Evolutionary conservation across 2,329 filamentous ascomycete genomes (phyloP).

Genomic region (Monilinia aucupariae): DNA sequence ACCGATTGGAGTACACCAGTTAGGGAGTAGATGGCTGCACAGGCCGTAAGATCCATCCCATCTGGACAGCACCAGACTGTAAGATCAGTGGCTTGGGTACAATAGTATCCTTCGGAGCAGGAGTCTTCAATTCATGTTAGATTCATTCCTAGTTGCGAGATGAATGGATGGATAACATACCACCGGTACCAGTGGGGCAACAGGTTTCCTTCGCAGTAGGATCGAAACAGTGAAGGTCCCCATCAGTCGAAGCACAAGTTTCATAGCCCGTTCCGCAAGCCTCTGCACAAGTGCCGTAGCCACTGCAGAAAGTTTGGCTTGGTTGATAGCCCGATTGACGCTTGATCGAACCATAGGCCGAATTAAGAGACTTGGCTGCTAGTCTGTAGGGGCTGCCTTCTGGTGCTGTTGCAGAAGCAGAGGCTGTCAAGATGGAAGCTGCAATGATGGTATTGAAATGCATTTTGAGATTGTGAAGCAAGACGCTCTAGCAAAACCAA

Average conservation of each 20-base stretch:
- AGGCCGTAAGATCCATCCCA: constrained; percentile 46
- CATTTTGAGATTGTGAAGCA: background rate
- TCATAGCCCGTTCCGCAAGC: constrained; percentile 14
- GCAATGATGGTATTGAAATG: background rate
- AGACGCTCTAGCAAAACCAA: background rate
- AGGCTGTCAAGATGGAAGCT: background rate
- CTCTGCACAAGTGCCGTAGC: constrained; percentile 10
- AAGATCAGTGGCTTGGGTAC: constrained; percentile 47
- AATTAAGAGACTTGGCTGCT: constrained; percentile 6
- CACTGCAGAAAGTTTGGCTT: constrained; percentile 11
- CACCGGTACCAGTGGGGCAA: constrained; percentile 14
- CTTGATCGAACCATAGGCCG: background rate
- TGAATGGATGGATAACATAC: background rate
- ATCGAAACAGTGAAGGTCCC: constrained; percentile 11
- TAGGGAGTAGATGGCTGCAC: constrained; percentile 47
- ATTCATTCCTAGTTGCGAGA: background rate
- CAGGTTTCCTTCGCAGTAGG: constrained; percentile 9
- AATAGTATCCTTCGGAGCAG: constrained; percentile 45
- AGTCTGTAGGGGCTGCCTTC: constrained; percentile 11
- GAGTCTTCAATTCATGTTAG: constrained; percentile 11
- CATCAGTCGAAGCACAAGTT: constrained; percentile 11
- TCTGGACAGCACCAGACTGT: constrained; percentile 56
- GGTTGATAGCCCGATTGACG: constrained; percentile 17
- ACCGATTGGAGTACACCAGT: constrained; percentile 41
- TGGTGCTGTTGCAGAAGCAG: background rate